phyloP scores from a whole-genome alignment of 2,329 filamentous ascomycete species.

The Colletotrichum neosansevieriae region DNA sequence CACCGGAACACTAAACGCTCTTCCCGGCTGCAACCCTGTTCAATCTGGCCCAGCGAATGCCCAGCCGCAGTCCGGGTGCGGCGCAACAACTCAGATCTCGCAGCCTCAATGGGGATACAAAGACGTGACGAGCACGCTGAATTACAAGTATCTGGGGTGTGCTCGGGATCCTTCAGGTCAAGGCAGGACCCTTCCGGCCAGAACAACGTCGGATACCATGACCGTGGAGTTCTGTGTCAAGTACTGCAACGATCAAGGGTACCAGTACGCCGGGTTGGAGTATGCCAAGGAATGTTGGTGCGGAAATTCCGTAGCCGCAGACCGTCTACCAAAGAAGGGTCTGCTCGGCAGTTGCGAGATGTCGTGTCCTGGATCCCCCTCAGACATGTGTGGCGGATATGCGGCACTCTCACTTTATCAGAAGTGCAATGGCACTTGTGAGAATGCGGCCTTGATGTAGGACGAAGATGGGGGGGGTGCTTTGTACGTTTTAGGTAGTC shows the following conservation, averaged over 20 bases:
- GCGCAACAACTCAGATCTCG: constrained; percentile 53
- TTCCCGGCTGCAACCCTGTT: constrained; percentile 68
- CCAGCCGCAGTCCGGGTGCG: constrained; percentile 45
- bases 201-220: constrained; percentile 48
- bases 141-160: constrained; percentile 67
- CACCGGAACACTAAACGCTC: constrained; percentile 55
- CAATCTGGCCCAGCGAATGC: constrained; percentile 47
- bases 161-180: constrained; percentile 50
- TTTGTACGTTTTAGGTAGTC: background rate
- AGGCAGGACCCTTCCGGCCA: constrained; percentile 47
- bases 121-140: constrained; percentile 56
- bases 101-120: constrained; percentile 54
- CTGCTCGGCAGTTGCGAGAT: constrained; percentile 55
- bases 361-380: constrained; percentile 39
- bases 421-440: constrained; percentile 48
- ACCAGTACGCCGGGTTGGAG: constrained; percentile 52
- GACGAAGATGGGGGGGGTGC: constrained; percentile 3
- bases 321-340: constrained; percentile 50
- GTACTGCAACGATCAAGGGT: constrained; percentile 46
- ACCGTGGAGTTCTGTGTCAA: constrained; percentile 50
- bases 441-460: constrained; percentile 42
- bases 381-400: constrained; percentile 43
- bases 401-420: constrained; percentile 50
- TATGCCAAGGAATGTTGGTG: constrained; percentile 56
- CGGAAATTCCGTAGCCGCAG: constrained; percentile 45